phyloP scores from a whole-genome alignment of 768 basidiomycete genomes.

The Punctularia strigosozonata region DNA sequence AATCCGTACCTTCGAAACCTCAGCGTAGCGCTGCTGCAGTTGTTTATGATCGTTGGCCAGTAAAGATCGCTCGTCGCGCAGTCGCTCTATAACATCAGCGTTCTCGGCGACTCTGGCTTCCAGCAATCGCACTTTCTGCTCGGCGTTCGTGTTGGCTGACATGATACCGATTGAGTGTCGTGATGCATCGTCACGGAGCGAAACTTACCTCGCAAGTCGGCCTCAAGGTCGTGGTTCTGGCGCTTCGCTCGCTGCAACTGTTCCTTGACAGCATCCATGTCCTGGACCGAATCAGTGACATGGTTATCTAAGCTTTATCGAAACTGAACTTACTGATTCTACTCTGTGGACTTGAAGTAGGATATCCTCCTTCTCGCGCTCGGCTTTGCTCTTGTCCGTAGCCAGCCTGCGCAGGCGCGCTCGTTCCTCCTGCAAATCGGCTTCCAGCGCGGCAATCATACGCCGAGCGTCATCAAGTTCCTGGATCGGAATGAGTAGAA shows the following conservation, averaged over 20 bases:
- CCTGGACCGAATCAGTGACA: constrained; percentile 27
- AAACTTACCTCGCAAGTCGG: constrained; percentile 54
- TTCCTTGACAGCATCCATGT: constrained; percentile 66
- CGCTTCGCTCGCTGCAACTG: constrained; percentile 61
- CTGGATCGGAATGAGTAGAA: too few species aligned
- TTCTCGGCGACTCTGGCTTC: constrained; percentile 63
- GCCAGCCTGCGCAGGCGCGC: constrained; percentile 48
- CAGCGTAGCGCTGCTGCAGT: constrained; percentile 55
- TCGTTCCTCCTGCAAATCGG: constrained; percentile 60
- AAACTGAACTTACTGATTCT: constrained; percentile 44
- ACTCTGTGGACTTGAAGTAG: constrained; percentile 54
- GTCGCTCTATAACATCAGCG: constrained; percentile 52
- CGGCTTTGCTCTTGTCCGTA: constrained; percentile 48
- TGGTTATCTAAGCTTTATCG: not conserved
- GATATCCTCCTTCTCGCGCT: constrained; percentile 56
- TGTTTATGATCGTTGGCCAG: constrained; percentile 61
- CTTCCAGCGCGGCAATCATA: constrained; percentile 58
- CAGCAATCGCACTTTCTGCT: constrained; percentile 62
- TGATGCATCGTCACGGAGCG: not conserved
- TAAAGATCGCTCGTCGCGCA: constrained; percentile 66
- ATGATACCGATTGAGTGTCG: not conserved
- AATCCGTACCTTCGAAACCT: constrained; percentile 50
- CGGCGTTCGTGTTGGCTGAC: constrained; percentile 50
- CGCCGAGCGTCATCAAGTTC: constrained; percentile 60
- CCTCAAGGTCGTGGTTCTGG: constrained; percentile 63